These are phyloP conservation scores for Candida ascalaphidarum DNA, from an alignment of 805 yeast genomes.

Conservation along the genomic window DNA sequence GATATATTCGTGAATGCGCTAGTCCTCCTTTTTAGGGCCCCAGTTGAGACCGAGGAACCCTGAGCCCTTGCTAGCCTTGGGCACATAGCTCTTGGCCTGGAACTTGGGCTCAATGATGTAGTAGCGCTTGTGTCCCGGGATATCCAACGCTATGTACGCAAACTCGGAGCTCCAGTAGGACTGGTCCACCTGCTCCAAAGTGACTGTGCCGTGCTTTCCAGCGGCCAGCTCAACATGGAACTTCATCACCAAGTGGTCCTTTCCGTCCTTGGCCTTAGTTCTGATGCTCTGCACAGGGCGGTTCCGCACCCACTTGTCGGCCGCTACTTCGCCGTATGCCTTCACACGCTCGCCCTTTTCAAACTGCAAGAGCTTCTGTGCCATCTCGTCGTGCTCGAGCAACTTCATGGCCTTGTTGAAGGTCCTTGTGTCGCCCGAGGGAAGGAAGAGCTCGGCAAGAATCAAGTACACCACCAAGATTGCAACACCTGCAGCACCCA, in stretches of 20 bases:
- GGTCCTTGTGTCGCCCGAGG: conserved; percentile 86
- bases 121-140: conserved; percentile 59
- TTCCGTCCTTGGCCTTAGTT: conserved; percentile 63
- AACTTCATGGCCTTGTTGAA: conserved; percentile 79
- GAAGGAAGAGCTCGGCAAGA: conserved; percentile 72
- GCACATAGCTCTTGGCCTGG: conserved; percentile 36
- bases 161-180: conserved; percentile 61
- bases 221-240: conserved; percentile 74
- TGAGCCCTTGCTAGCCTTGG: conserved; percentile 23
- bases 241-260: conserved; percentile 74
- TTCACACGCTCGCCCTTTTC: conserved; percentile 52
- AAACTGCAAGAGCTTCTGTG: conserved; percentile 50
- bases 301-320: conserved; percentile 80
- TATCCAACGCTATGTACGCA: conserved; percentile 66
- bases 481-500: conserved; percentile 64
- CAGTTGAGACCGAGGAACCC: conserved; percentile 80
- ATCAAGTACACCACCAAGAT: conserved; percentile 64
- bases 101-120: conserved; percentile 59
- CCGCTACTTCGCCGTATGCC: conserved; percentile 71
- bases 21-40: conserved; percentile 63
- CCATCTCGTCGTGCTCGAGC: conserved; percentile 58
- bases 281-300: conserved; percentile 72
- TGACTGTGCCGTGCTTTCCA: conserved; percentile 58
- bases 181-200: conserved; percentile 71
- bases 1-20: no score